Conservation (phyloP, 257 asterid genomes). For the Nicotiana obtusifolia region DNA sequence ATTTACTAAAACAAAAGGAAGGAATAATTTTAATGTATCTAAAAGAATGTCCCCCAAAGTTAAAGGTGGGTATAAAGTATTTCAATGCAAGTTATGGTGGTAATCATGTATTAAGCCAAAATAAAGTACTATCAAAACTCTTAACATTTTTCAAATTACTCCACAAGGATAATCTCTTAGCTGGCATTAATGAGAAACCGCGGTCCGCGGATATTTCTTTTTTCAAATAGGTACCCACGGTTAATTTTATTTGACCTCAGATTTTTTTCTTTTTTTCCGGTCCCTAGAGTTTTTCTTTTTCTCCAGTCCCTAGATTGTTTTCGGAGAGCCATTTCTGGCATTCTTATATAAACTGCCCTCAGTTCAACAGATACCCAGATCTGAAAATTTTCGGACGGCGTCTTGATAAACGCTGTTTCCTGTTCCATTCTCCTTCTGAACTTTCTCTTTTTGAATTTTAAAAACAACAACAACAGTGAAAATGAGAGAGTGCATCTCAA, state of each 20-base stretch:
- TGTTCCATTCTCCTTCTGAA: background rate
- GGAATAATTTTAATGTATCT: too few relatives aligned
- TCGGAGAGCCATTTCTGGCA: background rate
- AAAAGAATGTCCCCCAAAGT: too few relatives aligned
- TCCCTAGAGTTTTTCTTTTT: background rate
- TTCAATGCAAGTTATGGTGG: too few relatives aligned
- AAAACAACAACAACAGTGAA: background rate
- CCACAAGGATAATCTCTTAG: too few relatives aligned
- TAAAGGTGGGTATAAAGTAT: too few relatives aligned
- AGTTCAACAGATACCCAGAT: background rate
- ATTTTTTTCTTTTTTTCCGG: too few relatives aligned
- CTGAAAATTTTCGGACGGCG: conserved; percentile 16
- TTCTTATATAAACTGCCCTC: background rate
- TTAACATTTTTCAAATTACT: too few relatives aligned
- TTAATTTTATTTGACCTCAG: background rate
- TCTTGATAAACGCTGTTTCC: conserved; percentile 29
- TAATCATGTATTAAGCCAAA: too few relatives aligned
- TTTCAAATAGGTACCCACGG: background rate
- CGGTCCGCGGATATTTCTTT: background rate
- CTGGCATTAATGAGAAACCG: too few relatives aligned
- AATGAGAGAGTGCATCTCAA: conserved; percentile 33
- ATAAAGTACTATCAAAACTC: too few relatives aligned
- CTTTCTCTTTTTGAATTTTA: background rate
- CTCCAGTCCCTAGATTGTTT: background rate
- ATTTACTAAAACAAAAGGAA: too few relatives aligned